Base-by-base conservation (phyloP, 768 basidiomycete genomes). In the Punctularia strigosozonata region DNA sequence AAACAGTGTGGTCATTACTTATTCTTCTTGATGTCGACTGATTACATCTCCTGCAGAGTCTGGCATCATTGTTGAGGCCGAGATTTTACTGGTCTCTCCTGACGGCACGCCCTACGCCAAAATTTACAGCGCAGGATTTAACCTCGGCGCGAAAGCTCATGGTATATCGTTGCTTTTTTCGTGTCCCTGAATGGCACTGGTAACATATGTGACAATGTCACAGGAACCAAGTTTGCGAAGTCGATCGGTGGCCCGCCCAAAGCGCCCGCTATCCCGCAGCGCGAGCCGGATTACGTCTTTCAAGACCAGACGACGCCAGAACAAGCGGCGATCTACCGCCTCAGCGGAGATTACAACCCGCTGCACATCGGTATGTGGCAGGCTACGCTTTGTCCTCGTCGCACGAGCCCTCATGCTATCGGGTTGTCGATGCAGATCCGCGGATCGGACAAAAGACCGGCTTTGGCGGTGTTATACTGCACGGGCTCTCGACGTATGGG, bases 401-500 rank as follows among this genome's bases (percentile, higher is more conserved):
- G 4, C 23, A 37, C 3, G 24, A 25, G 18, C 23, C 17, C 34
- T 6, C 20, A 25, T 33, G 3, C 37, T 19, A 12, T 20, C 26
- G 8, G 31, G 14, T 41, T 37, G 10, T 36, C 25, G 26, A 3
- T 36, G 18, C 52, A 82, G 87, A 90, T 61, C 84, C 87, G 1
- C 55, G 50, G 12, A 74, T 85, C 26, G 88, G 86, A n/a, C 55
- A 75, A 46, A 66, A 64, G 6, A 66, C 77, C 14, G 85, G 86
- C 8, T 90, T 92, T 50, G 84, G 84, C 2, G 88, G 80, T 35
- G 75, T 80, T 25, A 89, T 92, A 49, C 69, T 91, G 3, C 88
- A 92, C 51, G 88, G 88, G 21, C 67, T 91, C 19, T 78, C 81
- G 15, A 75, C 80, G 0, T 90, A 73, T 53, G 88, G 88, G 7